phyloP scores from a whole-genome alignment of 352 stramenopile genomes.

The Globisporangium recalcitrans region DNA sequence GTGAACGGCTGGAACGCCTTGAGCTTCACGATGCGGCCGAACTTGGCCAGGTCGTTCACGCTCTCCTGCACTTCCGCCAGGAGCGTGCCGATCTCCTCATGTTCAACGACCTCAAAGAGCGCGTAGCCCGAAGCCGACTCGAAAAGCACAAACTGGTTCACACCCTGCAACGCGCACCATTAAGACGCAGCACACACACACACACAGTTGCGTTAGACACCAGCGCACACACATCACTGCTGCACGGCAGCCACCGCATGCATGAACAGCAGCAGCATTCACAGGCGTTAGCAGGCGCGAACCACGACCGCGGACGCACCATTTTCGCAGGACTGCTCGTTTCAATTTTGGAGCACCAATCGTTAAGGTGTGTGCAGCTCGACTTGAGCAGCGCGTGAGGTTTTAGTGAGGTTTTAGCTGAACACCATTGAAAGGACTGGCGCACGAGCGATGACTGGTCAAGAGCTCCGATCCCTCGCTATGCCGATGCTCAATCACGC shows the following conservation, averaged over 20 bases:
- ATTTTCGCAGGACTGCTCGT: constrained; percentile 18
- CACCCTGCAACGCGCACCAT: constrained; percentile 21
- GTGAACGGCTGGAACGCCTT: constrained; percentile 99
- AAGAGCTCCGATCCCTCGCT: neutral
- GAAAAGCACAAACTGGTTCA: constrained; percentile 92
- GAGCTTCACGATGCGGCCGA: constrained; percentile 97
- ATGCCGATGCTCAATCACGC: neutral
- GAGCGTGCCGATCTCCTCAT: constrained; percentile 94
- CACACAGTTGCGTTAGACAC: constrained; percentile 5
- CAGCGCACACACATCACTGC: neutral
- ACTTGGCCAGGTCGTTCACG: constrained; percentile 92
- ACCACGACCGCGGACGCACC: constrained; percentile 7
- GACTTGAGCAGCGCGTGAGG: neutral
- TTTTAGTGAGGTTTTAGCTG: constrained; percentile 12
- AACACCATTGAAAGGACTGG: constrained; percentile 1
- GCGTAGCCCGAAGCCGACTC: constrained; percentile 98
- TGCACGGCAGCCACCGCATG: neutral
- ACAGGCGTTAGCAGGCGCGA: neutral
- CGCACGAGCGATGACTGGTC: neutral
- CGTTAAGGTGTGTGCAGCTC: neutral
- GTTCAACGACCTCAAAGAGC: constrained; percentile 97
- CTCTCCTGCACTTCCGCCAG: constrained; percentile 88
- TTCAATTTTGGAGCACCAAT: constrained; percentile 23
- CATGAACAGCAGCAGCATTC: neutral
- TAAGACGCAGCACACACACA: neutral